Conservation (phyloP, 305 asterid genomes). For the Solanum hybrid region DNA sequence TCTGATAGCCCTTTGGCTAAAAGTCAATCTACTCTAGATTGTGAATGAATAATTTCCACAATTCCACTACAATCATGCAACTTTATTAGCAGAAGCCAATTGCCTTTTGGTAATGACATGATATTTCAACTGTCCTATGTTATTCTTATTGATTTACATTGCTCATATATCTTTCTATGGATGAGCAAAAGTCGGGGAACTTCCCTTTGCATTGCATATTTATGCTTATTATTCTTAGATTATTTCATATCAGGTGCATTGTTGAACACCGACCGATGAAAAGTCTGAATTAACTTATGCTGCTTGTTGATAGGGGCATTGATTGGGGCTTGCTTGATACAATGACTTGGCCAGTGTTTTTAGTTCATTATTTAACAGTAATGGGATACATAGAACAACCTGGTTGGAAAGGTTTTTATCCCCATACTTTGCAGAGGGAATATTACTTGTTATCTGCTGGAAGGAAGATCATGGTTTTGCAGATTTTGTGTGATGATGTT, state of each 20-base stretch:
- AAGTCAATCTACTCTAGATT: background rate
- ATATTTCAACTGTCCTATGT: background rate
- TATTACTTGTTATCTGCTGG: constrained; percentile 74
- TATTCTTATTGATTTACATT: background rate
- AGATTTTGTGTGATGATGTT: constrained; percentile 76
- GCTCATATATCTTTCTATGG: background rate
- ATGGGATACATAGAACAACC: constrained; percentile 47
- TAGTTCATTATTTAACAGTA: constrained; percentile 61
- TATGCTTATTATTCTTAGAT: background rate
- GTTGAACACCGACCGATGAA: background rate
- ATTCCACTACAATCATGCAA: background rate
- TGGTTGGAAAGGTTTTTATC: constrained; percentile 61
- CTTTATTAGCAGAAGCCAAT: background rate
- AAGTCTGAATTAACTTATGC: background rate
- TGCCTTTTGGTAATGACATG: background rate
- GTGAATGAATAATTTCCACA: background rate
- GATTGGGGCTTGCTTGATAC: constrained; percentile 95
- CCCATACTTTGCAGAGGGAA: constrained; percentile 62
- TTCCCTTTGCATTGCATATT: background rate
- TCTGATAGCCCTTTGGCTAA: background rate
- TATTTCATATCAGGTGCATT: background rate
- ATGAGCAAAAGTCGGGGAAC: background rate
- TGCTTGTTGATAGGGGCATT: constrained; percentile 39
- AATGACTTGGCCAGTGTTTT: constrained; percentile 81
- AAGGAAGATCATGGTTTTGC: constrained; percentile 59